Base-by-base conservation (phyloP, 805 yeast genomes). In the Tanozyma kutaoensis region DNA sequence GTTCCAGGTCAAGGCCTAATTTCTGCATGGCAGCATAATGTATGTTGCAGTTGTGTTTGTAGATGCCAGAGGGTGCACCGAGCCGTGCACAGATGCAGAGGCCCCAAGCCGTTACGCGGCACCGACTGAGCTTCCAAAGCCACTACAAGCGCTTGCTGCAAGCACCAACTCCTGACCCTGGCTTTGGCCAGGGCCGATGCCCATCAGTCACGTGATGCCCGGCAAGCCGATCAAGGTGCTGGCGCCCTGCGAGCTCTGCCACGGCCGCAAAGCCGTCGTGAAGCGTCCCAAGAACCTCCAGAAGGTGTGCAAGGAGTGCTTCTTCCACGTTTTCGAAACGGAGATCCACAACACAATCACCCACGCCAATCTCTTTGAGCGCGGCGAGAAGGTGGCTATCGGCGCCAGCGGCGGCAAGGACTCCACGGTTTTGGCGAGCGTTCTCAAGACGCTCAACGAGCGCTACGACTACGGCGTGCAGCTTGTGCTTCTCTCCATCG, bases 371-470 rank as follows among this genome's bases (percentile, higher is more conserved):
- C 63, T 91, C 25, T 91, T 91, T 42, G 49, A 70, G 14, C 62
- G 56, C 1, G 97, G 97, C 11, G 98, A 91, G 45, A 66, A 58
- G 15, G 86, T 91, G 2, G 98, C 97, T 12, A 86, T 91, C 14
- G 99, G 99, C 12, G 99, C 99, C 0, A 82, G 95, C 1, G 99
- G 99, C 15, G 99, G 99, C 28, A 91, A 91, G 43, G 99, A 91
- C 49, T 82, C 95, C 4, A 91, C 99, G 0, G 99, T 91, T 1
- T 55, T 91, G 17, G 98, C 97, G 0, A 72, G 86, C 24, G 71
- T 91, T 3, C 52, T 91, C 50, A 91, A 85, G 44, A 69, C 88
- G 0, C 57, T 91, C 35, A 91, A 91, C 46, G 95, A 85, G 43
- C 59, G 95, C 31, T 72, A 91, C 52, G 56, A 80, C 43, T 91